These are phyloP conservation scores for Suillus brevipes DNA, from an alignment of 768 basidiomycete genomes.

Conservation along the genomic window DNA sequence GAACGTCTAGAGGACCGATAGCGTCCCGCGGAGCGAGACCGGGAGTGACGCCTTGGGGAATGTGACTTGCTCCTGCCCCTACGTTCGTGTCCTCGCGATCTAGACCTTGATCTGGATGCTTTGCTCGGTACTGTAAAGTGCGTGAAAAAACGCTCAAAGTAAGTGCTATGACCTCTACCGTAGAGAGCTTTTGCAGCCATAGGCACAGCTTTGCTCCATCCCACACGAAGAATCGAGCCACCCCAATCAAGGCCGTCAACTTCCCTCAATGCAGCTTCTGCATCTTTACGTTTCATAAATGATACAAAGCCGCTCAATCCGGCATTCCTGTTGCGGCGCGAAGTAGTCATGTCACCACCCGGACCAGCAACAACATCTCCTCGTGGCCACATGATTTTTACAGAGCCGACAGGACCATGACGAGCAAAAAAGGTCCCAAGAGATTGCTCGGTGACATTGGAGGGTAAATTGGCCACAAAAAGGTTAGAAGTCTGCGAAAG, in stretches of 20 bases:
- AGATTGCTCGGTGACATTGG: constrained; percentile 80
- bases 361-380: constrained; percentile 67
- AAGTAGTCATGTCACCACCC: constrained; percentile 73
- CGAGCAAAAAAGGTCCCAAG: constrained; percentile 91
- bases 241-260: constrained; percentile 96
- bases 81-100: constrained; percentile 32
- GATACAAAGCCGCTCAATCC: constrained; percentile 96
- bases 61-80: constrained; percentile 27
- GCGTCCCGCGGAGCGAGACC: constrained; percentile 35
- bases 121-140: constrained; percentile 7
- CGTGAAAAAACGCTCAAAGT: background rate
- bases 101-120: constrained; percentile 35
- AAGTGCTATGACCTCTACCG: constrained; percentile 46
- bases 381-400: constrained; percentile 99
- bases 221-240: constrained; percentile 81
- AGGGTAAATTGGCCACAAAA: constrained; percentile 92
- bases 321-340: constrained; percentile 66
- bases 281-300: constrained; percentile 91
- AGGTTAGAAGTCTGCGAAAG: constrained; percentile 81
- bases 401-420: constrained; percentile 90
- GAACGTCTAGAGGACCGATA: constrained; percentile 46
- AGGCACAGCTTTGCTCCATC: constrained; percentile 97
- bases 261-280: constrained; percentile 85
- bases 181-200: constrained; percentile 78
- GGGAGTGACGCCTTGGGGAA: constrained; percentile 36